These are phyloP conservation scores for Solanum paucissectum DNA, from an alignment of 257 asterid species.

Conservation along the genomic window DNA sequence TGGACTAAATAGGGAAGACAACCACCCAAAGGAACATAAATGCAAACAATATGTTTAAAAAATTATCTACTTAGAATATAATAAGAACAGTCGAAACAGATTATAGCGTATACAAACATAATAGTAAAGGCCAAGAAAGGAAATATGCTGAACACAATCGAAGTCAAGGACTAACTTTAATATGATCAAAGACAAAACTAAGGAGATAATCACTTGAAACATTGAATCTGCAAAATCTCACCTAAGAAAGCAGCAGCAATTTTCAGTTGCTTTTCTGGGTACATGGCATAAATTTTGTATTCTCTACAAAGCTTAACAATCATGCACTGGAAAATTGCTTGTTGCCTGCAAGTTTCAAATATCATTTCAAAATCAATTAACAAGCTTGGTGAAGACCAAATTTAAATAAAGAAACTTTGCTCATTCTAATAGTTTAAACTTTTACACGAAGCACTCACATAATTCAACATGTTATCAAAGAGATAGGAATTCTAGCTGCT, in stretches of 20 bases:
- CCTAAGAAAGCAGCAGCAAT: conserved; percentile 77
- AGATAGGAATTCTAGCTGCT: neutral
- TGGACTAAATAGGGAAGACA: no score
- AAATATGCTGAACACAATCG: neutral
- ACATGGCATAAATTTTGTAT: conserved; percentile 64
- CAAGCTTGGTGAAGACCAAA: neutral
- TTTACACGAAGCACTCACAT: neutral
- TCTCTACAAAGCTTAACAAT: conserved; percentile 75
- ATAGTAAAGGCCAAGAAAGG: neutral
- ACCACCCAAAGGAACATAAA: neutral
- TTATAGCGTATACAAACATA: neutral
- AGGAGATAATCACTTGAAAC: neutral
- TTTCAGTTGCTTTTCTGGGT: conserved; percentile 75
- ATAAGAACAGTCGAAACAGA: neutral
- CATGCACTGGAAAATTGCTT: conserved; percentile 64
- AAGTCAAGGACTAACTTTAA: neutral
- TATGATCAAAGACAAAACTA: neutral
- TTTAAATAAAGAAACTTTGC: no score
- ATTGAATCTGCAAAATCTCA: conserved; percentile 24
- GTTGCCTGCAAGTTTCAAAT: conserved; percentile 47
- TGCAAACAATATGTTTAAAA: neutral
- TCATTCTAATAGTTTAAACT: neutral
- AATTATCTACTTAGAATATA: no score
- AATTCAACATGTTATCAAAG: neutral
- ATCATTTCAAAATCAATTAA: neutral